Evolutionary conservation across 257 asterid genomes (phyloP), one percentile per base, ranked within the genome.

Genomic region (Agastache rugosa): DNA sequence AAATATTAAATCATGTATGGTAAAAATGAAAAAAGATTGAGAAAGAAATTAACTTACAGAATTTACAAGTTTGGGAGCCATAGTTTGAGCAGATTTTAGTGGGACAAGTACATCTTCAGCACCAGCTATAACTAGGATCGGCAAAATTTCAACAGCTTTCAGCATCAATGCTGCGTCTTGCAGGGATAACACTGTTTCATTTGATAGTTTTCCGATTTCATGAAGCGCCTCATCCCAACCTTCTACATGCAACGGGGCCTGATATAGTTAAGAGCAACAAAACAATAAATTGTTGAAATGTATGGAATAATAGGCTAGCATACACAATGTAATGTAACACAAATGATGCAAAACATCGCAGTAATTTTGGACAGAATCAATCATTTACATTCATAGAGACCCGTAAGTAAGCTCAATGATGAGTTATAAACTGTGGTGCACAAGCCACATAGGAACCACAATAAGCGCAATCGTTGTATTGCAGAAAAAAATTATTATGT

Each of bases 201-300:
- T 83, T 37, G 97, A 92, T 41, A 88, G 85, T 79, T 94, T 94
- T 22, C 97, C 97, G 5, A 92, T 89, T 86, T 94, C 99, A 44
- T 87, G 95, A 82, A 94, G 95, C 8, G 98, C 97, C 82, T 88
- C 97, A 63, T 90, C 98, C 97, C 97, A 94, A 48, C 98, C 97
- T 79, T 94, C 98, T 72, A 87, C 84, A 47, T 90, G 85, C 75
- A 92, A 78, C 19, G 99, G 97, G 71, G 91, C 95, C 99, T 94
- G 88, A 69, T 10, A 3, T 29, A 65, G 64, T 35, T 44, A 44
- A 44, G 17, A 11, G 0, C 17, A 45, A 11, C 51, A 45, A 45
- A 45, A 45, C 7, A 45, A 45, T 45, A 45, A 67, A 41, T 16
- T 56, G 39, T 23, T 54, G 47, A 37, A 7, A 73, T 25, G 69